Evolutionary conservation across 2,329 filamentous ascomycete genomes (phyloP), one percentile per base, ranked within the genome.

Genomic region (Emergomyces pasteurianus): DNA sequence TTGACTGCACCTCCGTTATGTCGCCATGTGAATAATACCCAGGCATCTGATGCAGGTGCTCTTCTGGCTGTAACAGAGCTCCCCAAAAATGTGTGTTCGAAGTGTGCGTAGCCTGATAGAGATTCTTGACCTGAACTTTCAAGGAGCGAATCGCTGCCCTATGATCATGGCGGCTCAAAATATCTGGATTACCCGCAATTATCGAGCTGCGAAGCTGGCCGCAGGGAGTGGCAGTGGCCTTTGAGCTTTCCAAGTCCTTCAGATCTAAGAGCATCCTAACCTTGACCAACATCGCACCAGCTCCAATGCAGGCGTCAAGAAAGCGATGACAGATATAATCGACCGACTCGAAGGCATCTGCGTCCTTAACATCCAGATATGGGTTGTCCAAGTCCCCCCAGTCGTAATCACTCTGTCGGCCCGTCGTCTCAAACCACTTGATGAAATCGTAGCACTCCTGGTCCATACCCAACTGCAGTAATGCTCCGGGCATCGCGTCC

Each of bases 391-490:
- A 66, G 59, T 78, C 67, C 8, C 64, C 65, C 72, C 67, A 76
- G 56, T 78, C 70, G 58, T 77, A 77, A 47, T 70, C 23, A 9
- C 56, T 36, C 2, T 67, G 55, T n/a, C 62, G 40, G 5, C 62
- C 68, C 0, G 63, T 63, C 0, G 67, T 70, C 5, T 63, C 67
- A 71, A 71, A 81, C 78, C 76, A 81, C 67, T 79, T 81, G 65
- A 79, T 40, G 60, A 80, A 80, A 64, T 79, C 75, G 64, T 79
- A 80, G 65, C 73, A 77, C n/a, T 80, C 78, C 65, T 83, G 79
- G 60, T 83, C 80, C 49, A 67, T 70, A 23, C 74, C 73, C 7
- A 83, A 71, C 2, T 79, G 75, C 16, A 84, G 65, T 60, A 77
- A 72, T 10, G 79, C 49, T 0, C 66, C 63, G 0, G 81, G 80